phyloP scores from a whole-genome alignment of 129 eudicot species.

The Saussurea involucrata region DNA sequence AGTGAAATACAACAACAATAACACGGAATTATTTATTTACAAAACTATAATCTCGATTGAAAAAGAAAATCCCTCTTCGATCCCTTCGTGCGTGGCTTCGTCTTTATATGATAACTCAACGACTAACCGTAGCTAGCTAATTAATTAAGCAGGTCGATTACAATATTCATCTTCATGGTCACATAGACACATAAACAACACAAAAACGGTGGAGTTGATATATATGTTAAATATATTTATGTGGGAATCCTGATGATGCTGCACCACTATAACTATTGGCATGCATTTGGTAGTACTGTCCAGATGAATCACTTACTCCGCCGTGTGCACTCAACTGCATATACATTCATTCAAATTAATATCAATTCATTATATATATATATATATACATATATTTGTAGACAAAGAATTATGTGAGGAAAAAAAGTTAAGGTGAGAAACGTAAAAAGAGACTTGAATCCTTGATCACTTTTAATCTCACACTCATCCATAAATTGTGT shows the following conservation, averaged over 20 bases:
- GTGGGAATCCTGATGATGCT: conserved; percentile 99
- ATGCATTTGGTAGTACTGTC: conserved; percentile 37
- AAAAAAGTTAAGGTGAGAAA: too few species aligned
- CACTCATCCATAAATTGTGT: too few species aligned
- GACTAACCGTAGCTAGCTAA: background rate
- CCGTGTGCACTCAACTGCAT: background rate
- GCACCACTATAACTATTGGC: conserved; percentile 58
- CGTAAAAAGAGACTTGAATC: too few species aligned
- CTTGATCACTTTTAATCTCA: too few species aligned
- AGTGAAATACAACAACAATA: background rate
- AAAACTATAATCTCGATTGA: background rate
- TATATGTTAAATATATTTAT: too few species aligned
- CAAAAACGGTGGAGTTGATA: background rate
- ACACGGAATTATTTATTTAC: background rate
- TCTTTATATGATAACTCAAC: background rate
- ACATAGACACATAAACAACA: background rate
- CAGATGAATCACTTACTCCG: conserved; percentile 22
- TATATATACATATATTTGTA: too few species aligned
- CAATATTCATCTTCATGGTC: background rate
- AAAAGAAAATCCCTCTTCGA: background rate
- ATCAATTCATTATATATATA: too few species aligned
- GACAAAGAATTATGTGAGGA: too few species aligned
- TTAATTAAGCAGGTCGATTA: background rate
- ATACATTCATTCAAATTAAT: background rate
- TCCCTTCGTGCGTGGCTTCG: too few species aligned